Conservation (phyloP, 768 basidiomycete genomes). For the Lactarius hengduanensis region DNA sequence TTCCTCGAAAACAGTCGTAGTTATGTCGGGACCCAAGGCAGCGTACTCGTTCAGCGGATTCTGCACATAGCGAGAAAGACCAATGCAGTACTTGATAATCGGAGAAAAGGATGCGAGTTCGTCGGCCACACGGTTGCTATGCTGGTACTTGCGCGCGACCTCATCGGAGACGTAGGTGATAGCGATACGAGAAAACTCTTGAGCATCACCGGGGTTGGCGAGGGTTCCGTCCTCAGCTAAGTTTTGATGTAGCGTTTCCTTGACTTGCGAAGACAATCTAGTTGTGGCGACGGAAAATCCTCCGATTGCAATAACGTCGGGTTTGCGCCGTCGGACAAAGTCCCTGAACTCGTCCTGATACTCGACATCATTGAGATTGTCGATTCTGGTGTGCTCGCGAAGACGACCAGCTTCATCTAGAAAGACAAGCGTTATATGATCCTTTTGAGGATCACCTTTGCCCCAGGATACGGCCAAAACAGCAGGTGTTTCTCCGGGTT, state of each 20-base stretch:
- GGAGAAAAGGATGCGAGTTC: slow-evolving; percentile 79
- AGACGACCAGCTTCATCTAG: slow-evolving; percentile 86
- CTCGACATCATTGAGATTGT: slow-evolving; percentile 76
- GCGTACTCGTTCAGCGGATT: slow-evolving; percentile 94
- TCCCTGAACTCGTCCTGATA: slow-evolving; percentile 74
- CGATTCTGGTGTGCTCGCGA: slow-evolving; percentile 86
- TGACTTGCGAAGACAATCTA: slow-evolving; percentile 64
- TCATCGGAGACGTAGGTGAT: slow-evolving; percentile 88
- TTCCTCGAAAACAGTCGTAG: slow-evolving; percentile 79
- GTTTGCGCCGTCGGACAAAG: slow-evolving; percentile 76
- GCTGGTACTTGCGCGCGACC: slow-evolving; percentile 91
- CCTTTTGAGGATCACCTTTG: slow-evolving; percentile 89
- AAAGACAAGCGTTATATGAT: slow-evolving; percentile 82
- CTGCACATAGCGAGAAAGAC: slow-evolving; percentile 89
- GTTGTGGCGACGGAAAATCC: slow-evolving; percentile 84
- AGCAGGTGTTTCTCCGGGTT: slow-evolving; percentile 65
- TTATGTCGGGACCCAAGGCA: slow-evolving; percentile 81
- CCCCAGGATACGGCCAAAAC: slow-evolving; percentile 95
- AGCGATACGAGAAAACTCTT: slow-evolving; percentile 53
- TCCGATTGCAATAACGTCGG: slow-evolving; percentile 85
- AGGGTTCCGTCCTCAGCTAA: slow-evolving; percentile 16
- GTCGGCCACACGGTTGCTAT: slow-evolving; percentile 77
- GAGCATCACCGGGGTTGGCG: slow-evolving; percentile 28
- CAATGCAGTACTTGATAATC: slow-evolving; percentile 89
- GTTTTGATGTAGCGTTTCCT: slow-evolving; percentile 46